Conservation (phyloP, 768 basidiomycete species). For the Suillus spraguei region DNA sequence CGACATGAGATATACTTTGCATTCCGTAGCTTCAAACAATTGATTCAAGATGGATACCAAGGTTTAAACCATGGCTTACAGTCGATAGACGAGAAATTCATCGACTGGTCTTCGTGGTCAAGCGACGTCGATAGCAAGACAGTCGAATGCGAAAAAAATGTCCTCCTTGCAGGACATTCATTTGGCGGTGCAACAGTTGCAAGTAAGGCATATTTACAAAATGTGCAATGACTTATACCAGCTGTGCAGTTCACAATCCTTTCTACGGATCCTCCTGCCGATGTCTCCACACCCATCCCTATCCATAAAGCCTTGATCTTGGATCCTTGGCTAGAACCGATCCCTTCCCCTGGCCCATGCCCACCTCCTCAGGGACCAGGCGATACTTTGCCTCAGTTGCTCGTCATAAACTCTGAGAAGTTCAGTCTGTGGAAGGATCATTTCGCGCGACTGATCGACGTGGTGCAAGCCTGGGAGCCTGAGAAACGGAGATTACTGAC, state of each 20-base stretch:
- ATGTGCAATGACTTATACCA: conserved; percentile 23
- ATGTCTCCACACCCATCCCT: conserved; percentile 47
- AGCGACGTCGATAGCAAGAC: conserved; percentile 21
- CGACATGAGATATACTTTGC: conserved; percentile 68
- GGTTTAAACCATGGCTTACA: conserved; percentile 33
- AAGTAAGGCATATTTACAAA: conserved; percentile 20
- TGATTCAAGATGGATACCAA: conserved; percentile 43
- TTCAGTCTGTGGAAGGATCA: conserved; percentile 84
- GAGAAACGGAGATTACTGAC: conserved; percentile 47
- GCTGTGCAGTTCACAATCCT: conserved; percentile 50
- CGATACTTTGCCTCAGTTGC: conserved; percentile 38
- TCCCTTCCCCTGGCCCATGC: conserved; percentile 57
- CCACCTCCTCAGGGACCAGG: conserved; percentile 22
- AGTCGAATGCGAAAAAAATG: conserved; percentile 35
- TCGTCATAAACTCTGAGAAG: conserved; percentile 75
- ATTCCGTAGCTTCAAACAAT: conserved; percentile 56
- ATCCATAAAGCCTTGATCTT: conserved; percentile 61
- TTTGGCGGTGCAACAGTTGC: conserved; percentile 61
- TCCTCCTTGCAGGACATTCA: conserved; percentile 53
- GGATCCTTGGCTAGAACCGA: conserved; percentile 86
- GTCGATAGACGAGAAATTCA: conserved; percentile 37
- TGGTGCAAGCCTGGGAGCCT: conserved; percentile 59
- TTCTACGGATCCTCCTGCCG: conserved; percentile 46
- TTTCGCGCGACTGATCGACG: conserved; percentile 56
- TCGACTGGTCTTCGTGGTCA: conserved; percentile 47